Evolutionary conservation across 768 basidiomycete genomes (phyloP), one percentile per base, ranked within the genome.

Genomic region (Podaxis carcinomalis): DNA sequence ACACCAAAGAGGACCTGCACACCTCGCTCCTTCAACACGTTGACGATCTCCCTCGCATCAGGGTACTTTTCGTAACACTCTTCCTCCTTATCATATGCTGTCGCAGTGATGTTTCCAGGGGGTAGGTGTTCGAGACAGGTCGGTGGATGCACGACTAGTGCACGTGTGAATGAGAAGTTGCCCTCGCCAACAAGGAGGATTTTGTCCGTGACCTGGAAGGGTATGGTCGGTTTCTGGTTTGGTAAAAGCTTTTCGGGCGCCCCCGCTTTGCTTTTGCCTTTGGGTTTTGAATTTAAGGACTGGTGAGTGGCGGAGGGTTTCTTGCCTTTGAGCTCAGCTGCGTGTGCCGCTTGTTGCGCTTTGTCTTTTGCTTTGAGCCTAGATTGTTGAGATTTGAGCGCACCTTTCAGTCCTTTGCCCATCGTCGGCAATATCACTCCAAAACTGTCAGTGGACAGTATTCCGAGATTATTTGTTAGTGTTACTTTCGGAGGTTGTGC

Each of bases 141-240:
- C 61, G 77, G 71, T 11, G 77, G 66, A 27, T 59, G 21, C 25
- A 56, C 23, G 9, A 92, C 73, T 14, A 98, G 79, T 14, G 94
- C 87, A 27, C 83, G 84, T 2, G 94, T 81, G 67, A 92, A 98
- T 1, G 95, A 96, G 68, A 98, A 98, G 72, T 98, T 93, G 10
- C 93, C 96, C 77, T 98, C 96, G 7, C 95, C 96, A 56, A 98
- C 76, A 32, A 96, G 80, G 21, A 92, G 78, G 36, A 93, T 88
- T 51, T 71, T 83, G 68, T 92, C 87, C 6, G 82, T 85, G 0
- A 83, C 68, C 13, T 70, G 71, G 72, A 91, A 92, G 0, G 90
- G 91, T 7, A 90, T 77, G 0, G 82, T 89, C 1, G 78, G 75
- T n/a, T 69, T 75, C 37, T 35, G 68, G 64, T 14, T 62, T 16